These are phyloP conservation scores for Musa schizocarpa DNA, from an alignment of 176 grass and related monocot species.

Conservation along the genomic window DNA sequence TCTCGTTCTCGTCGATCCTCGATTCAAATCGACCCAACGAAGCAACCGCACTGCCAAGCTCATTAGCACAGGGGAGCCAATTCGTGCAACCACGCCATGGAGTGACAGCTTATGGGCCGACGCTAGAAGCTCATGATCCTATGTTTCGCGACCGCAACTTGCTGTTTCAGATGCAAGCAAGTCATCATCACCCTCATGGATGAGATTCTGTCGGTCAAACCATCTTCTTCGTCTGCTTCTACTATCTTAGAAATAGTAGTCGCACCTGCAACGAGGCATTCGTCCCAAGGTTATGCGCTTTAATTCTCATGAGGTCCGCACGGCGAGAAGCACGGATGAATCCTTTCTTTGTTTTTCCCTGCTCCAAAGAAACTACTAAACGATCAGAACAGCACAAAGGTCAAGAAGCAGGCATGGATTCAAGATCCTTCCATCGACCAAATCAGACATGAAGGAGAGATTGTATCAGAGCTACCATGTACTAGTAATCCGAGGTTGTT, in stretches of 20 bases:
- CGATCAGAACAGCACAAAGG: background rate
- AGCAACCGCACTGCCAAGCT: background rate
- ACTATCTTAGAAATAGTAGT: background rate
- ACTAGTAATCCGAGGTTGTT: no score
- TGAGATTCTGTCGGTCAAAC: no score
- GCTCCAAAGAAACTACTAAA: background rate
- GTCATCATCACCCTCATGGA: no score
- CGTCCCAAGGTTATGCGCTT: background rate
- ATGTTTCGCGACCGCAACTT: background rate
- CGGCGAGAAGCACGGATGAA: background rate
- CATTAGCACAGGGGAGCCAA: background rate
- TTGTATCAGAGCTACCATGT: no score
- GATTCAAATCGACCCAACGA: slow-evolving; percentile 1
- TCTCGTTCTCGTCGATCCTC: background rate
- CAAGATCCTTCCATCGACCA: no score
- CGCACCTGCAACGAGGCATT: background rate
- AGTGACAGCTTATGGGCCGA: background rate
- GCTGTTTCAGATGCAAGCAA: background rate
- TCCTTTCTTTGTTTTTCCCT: background rate
- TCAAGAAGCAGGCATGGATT: background rate
- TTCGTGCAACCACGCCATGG: background rate
- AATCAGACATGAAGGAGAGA: no score
- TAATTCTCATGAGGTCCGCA: background rate
- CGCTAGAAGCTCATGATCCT: background rate
- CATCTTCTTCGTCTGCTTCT: background rate